These are phyloP conservation scores for Ceratocystis diversiconidia DNA, from an alignment of 2,329 filamentous ascomycete genomes.

Conservation along the genomic window DNA sequence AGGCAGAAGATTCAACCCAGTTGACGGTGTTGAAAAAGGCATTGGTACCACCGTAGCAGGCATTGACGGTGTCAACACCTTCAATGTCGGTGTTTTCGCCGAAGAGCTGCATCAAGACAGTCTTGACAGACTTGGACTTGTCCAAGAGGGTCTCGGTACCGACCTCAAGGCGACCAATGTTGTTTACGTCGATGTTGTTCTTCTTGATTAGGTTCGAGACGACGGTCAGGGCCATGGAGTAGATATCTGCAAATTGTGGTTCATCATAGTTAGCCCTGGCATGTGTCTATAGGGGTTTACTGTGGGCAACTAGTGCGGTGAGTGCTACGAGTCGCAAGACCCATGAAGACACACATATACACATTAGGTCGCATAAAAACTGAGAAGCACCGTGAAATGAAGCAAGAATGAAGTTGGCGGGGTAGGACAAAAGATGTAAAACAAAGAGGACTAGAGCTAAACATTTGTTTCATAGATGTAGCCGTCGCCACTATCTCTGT, in stretches of 20 bases:
- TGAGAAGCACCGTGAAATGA: neutral
- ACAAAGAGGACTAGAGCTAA: neutral
- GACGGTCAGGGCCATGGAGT: constrained; percentile 69
- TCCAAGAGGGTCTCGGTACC: constrained; percentile 75
- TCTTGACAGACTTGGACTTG: constrained; percentile 87
- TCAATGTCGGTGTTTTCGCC: constrained; percentile 73
- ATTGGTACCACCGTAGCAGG: constrained; percentile 77
- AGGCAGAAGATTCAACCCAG: constrained; percentile 76
- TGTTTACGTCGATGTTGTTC: constrained; percentile 67
- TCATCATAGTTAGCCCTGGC: constrained; percentile 19
- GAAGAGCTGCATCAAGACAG: constrained; percentile 76
- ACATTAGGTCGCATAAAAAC: neutral
- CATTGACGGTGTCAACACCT: constrained; percentile 71
- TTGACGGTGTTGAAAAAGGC: constrained; percentile 71
- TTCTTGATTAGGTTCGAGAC: constrained; percentile 66
- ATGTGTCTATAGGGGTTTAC: too few species aligned
- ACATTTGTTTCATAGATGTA: neutral
- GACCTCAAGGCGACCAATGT: constrained; percentile 68
- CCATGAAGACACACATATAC: neutral
- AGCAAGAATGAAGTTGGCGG: neutral
- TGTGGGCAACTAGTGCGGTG: neutral
- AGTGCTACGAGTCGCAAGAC: neutral
- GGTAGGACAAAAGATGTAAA: neutral
- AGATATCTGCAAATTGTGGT: constrained; percentile 50
- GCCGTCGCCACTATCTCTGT: neutral